Evolutionary conservation across 2,329 filamentous ascomycete species (phyloP).

Genomic region (Stemphylium lycopersici): DNA sequence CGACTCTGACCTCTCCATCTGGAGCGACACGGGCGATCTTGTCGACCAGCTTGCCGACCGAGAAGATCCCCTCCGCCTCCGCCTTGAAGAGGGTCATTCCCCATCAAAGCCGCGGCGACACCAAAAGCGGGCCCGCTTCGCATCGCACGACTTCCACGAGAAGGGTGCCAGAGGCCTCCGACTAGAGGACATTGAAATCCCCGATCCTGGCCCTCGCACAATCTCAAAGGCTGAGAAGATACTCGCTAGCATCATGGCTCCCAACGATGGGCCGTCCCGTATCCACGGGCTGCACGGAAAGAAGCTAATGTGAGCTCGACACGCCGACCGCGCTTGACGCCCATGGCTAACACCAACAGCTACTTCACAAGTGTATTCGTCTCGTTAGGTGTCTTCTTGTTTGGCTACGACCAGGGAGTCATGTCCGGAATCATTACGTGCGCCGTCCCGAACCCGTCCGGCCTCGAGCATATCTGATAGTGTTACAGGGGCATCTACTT

Average conservation of each 20-base stretch:
- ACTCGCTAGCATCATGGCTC: slow-evolving; percentile 84
- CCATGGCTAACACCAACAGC: slow-evolving; percentile 56
- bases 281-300: slow-evolving; percentile 95
- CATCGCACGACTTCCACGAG: slow-evolving; percentile 54
- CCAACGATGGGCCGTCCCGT: slow-evolving; percentile 70
- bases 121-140: slow-evolving; percentile 74
- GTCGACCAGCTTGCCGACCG: slow-evolving; percentile 86
- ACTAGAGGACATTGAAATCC: slow-evolving; percentile 80
- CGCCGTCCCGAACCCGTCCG: slow-evolving; percentile 38
- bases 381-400: slow-evolving; percentile 84
- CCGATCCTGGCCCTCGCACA: slow-evolving; percentile 67
- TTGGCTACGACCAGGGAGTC: slow-evolving; percentile 88
- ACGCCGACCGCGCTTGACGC: background rate
- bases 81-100: slow-evolving; percentile 68
- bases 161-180: slow-evolving; percentile 57
- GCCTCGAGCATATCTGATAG: slow-evolving; percentile 37
- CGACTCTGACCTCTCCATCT: slow-evolving; percentile 76
- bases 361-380: slow-evolving; percentile 96
- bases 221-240: slow-evolving; percentile 72
- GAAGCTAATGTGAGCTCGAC: slow-evolving; percentile 75
- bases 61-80: slow-evolving; percentile 79
- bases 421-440: slow-evolving; percentile 81
- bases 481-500: slow-evolving; percentile 77
- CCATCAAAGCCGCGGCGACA: slow-evolving; percentile 45
- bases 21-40: slow-evolving; percentile 94